These are phyloP conservation scores for Cladosporium austrohemisphaericum DNA, from an alignment of 2,329 filamentous ascomycete species.

Conservation along the genomic window DNA sequence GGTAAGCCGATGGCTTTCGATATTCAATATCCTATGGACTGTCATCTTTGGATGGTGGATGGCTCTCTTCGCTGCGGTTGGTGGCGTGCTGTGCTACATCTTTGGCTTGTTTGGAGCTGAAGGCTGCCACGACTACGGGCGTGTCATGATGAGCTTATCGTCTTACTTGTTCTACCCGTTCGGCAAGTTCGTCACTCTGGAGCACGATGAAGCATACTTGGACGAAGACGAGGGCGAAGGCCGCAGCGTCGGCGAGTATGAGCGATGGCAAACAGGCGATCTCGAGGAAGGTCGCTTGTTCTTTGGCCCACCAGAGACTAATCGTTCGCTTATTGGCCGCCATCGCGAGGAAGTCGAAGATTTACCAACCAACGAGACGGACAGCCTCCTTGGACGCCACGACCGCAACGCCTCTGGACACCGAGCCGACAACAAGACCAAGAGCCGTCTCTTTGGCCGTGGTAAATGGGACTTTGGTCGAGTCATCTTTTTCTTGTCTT, in stretches of 20 bases:
- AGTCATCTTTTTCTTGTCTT: slow-evolving; percentile 93
- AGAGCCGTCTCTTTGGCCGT: slow-evolving; percentile 86
- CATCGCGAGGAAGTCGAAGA: slow-evolving; percentile 88
- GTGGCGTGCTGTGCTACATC: slow-evolving; percentile 72
- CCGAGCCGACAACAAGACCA: slow-evolving; percentile 43
- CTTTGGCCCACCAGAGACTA: slow-evolving; percentile 72
- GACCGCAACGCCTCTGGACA: slow-evolving; percentile 27
- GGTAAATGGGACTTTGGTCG: slow-evolving; percentile 94
- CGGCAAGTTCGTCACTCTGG: slow-evolving; percentile 88
- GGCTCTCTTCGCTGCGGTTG: slow-evolving; percentile 68
- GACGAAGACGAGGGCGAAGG: slow-evolving; percentile 95
- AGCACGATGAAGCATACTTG: slow-evolving; percentile 89
- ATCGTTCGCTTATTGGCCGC: slow-evolving; percentile 77
- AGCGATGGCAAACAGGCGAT: slow-evolving; percentile 97
- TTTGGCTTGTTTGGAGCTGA: slow-evolving; percentile 73
- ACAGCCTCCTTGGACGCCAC: slow-evolving; percentile 69
- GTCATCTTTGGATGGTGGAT: slow-evolving; percentile 96
- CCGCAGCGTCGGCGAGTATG: slow-evolving; percentile 95
- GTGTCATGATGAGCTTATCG: slow-evolving; percentile 76
- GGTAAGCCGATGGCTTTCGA: slow-evolving; percentile 76
- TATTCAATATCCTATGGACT: slow-evolving; percentile 91
- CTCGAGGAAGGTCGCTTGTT: slow-evolving; percentile 93
- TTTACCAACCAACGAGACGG: slow-evolving; percentile 63
- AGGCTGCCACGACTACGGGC: slow-evolving; percentile 81
- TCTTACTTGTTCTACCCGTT: slow-evolving; percentile 93